phyloP scores from a whole-genome alignment of 768 basidiomycete genomes.

The Asterophora lycoperdoides region DNA sequence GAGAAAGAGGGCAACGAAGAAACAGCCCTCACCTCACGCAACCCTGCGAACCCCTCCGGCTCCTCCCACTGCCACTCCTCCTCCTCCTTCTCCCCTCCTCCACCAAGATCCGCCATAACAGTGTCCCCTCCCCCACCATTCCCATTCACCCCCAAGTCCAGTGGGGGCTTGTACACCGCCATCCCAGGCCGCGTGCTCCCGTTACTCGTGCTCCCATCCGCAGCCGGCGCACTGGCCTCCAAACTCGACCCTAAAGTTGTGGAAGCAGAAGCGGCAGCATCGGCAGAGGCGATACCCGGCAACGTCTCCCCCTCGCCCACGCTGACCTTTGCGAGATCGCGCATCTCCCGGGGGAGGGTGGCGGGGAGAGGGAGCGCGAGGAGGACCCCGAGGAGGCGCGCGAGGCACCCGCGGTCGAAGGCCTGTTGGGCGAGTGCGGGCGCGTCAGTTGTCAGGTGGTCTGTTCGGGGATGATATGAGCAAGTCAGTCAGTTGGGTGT shows the following conservation, averaged over 20 bases:
- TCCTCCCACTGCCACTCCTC: constrained; percentile 52
- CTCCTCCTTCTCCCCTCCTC: constrained; percentile 39
- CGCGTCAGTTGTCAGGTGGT: constrained; percentile 70
- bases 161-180: neutral
- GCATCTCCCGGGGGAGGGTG: neutral
- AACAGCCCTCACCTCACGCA: constrained; percentile 55
- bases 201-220: too few species aligned
- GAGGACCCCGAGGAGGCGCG: constrained; percentile 48
- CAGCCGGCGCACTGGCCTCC: too few species aligned
- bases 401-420: constrained; percentile 63
- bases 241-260: too few species aligned
- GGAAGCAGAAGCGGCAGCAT: too few species aligned
- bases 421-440: constrained; percentile 61
- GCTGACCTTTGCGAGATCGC: too few species aligned
- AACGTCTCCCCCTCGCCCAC: neutral
- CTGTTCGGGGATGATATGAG: constrained; percentile 30
- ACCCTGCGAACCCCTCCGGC: constrained; percentile 48
- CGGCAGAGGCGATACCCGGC: too few species aligned
- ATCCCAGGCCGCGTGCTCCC: too few species aligned
- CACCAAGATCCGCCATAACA: neutral
- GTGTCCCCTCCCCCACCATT: neutral
- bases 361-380: constrained; percentile 47
- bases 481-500: too few species aligned
- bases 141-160: neutral
- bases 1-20: neutral